Percentiles rank a stretch among this genome's conserved stretches.
phyloP scores from a whole-genome alignment of 352 stramenopile species.

The Globisporangium cylindrosporum region DNA sequence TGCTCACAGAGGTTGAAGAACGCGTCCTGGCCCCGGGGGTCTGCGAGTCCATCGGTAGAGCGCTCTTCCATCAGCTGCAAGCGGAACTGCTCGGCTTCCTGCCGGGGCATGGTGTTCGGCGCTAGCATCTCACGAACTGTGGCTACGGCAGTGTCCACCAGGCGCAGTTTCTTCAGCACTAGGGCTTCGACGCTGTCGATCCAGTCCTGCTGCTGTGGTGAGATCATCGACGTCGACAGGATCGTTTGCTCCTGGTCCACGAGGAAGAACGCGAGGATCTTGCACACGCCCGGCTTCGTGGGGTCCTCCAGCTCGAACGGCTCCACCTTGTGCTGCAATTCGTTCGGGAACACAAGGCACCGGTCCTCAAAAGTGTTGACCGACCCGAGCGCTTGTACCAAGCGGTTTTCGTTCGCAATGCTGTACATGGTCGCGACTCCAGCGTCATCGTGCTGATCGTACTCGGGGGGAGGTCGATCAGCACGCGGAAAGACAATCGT shows the following conservation, averaged over 20 bases:
- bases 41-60: neutral
- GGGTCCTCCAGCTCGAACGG: conserved; percentile 39
- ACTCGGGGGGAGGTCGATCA: conserved; percentile 21
- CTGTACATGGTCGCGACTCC: conserved; percentile 28
- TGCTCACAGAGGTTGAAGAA: conserved; percentile 15
- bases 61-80: conserved; percentile 28
- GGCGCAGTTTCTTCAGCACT: conserved; percentile 7
- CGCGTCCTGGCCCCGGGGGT: neutral
- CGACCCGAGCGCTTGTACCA: conserved; percentile 27
- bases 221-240: conserved; percentile 34
- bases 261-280: conserved; percentile 51
- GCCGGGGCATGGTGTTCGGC: conserved; percentile 17
- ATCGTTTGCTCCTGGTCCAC: conserved; percentile 29
- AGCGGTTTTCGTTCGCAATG: conserved; percentile 14
- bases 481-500: conserved; percentile 29
- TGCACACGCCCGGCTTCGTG: conserved; percentile 28
- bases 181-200: conserved; percentile 8
- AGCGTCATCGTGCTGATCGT: conserved; percentile 25
- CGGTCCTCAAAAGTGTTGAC: conserved; percentile 23
- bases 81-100: conserved; percentile 21
- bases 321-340: conserved; percentile 38
- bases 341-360: conserved; percentile 42
- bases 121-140: conserved; percentile 21
- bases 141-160: conserved; percentile 16
- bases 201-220: conserved; percentile 39